These are phyloP conservation scores for Daphne laureola DNA, from an alignment of 441 rosid species.

Conservation along the genomic window DNA sequence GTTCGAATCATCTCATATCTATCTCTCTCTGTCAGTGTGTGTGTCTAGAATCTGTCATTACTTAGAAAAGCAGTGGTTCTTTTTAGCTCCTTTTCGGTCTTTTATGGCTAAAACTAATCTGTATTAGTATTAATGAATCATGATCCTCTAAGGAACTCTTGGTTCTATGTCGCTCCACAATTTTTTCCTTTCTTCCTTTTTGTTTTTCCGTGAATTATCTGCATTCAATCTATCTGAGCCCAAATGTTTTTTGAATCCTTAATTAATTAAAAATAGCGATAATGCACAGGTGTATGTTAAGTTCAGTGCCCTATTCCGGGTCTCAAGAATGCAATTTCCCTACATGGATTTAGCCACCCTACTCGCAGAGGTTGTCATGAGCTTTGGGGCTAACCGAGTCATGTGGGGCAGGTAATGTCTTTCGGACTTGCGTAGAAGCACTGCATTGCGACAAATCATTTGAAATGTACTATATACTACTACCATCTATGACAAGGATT, in stretches of 20 bases:
- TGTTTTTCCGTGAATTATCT: too few relatives aligned
- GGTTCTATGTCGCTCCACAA: too few relatives aligned
- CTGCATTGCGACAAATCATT: too few relatives aligned
- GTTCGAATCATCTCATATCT: too few relatives aligned
- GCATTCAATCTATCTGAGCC: background rate
- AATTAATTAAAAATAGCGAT: background rate
- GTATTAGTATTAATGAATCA: too few relatives aligned
- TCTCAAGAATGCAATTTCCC: constrained; percentile 63
- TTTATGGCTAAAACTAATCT: background rate
- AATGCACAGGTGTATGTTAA: constrained; percentile 65
- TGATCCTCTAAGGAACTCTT: too few relatives aligned
- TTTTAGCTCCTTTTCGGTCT: background rate
- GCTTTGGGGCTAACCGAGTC: constrained; percentile 63
- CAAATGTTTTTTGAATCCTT: constrained; percentile 4
- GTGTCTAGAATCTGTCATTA: too few relatives aligned
- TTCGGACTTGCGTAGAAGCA: background rate
- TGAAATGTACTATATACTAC: too few relatives aligned
- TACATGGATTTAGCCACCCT: constrained; percentile 48
- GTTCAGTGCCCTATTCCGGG: constrained; percentile 79
- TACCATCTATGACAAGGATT: background rate
- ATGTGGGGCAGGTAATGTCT: constrained; percentile 89
- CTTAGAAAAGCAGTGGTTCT: background rate
- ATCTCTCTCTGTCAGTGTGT: too few relatives aligned
- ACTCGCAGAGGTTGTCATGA: constrained; percentile 50
- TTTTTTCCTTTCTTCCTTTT: background rate